phyloP scores from a whole-genome alignment of 2,329 filamentous ascomycete species.

The Hypocreales sp. region DNA sequence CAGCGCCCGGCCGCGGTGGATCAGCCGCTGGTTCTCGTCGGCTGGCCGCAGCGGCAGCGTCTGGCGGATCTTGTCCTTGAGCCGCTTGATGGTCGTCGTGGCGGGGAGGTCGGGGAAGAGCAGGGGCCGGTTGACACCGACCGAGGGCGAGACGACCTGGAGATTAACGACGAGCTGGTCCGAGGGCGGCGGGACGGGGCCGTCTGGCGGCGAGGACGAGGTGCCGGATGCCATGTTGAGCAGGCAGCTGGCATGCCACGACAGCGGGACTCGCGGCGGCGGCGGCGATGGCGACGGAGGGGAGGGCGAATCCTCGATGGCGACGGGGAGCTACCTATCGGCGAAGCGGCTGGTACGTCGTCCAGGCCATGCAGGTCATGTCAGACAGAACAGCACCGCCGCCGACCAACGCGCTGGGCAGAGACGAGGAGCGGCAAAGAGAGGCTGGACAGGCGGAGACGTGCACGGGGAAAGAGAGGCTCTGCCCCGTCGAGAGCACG shows the following conservation, averaged over 20 bases:
- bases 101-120: slow-evolving; percentile 31
- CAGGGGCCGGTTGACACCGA: slow-evolving; percentile 33
- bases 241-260: slow-evolving; percentile 12
- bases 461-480: too few species aligned
- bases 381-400: slow-evolving; percentile 4
- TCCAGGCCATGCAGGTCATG: slow-evolving; percentile 6
- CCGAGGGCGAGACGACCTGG: slow-evolving; percentile 43
- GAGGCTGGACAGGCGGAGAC: too few species aligned
- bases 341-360: slow-evolving; percentile 1
- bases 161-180: slow-evolving; percentile 33
- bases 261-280: too few species aligned
- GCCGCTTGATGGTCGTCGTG: slow-evolving; percentile 36
- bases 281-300: slow-evolving; percentile 1
- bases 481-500: not conserved
- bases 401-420: slow-evolving; percentile 2
- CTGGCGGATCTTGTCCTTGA: slow-evolving; percentile 43
- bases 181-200: slow-evolving; percentile 8
- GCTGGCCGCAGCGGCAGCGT: slow-evolving; percentile 30
- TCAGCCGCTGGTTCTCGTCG: slow-evolving; percentile 41
- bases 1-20: slow-evolving; percentile 43
- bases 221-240: slow-evolving; percentile 24
- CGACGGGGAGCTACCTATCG: not conserved
- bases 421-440: not conserved
- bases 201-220: slow-evolving; percentile 11
- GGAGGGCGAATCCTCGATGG: not conserved